These are phyloP conservation scores for Chlorella variabilis DNA, from an alignment of 163 green algal species.

Conservation along the genomic window DNA sequence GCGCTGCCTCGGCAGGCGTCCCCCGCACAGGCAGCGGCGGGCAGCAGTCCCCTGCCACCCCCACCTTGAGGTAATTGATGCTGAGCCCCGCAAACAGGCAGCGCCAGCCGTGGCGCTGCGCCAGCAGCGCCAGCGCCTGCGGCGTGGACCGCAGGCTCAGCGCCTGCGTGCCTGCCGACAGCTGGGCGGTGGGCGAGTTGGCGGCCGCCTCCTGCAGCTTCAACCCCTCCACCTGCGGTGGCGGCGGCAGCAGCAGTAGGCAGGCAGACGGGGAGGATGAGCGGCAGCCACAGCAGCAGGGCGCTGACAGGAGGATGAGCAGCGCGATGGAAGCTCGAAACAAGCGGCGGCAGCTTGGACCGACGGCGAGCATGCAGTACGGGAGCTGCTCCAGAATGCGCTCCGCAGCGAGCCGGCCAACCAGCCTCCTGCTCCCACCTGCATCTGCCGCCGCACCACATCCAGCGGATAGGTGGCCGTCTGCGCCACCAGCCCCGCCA, in stretches of 20 bases:
- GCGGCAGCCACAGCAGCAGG: too few relatives aligned
- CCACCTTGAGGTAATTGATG: conserved; percentile 81
- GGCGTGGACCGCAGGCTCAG: conserved; percentile 31
- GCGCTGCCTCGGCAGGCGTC: too few relatives aligned
- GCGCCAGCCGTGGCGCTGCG: conserved; percentile 52
- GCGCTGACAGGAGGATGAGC: too few relatives aligned
- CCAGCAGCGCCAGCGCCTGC: conserved; percentile 56
- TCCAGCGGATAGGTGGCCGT: conserved; percentile 94
- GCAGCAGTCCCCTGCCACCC: background rate
- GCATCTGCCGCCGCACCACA: conserved; percentile 90
- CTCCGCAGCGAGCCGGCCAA: too few relatives aligned
- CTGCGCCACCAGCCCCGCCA: conserved; percentile 86
- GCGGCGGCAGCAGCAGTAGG: background rate
- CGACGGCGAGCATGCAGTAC: too few relatives aligned
- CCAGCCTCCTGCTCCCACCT: too few relatives aligned
- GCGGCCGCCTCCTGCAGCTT: conserved; percentile 39
- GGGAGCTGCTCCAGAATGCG: too few relatives aligned
- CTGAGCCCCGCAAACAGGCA: conserved; percentile 78
- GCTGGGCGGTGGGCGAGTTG: conserved; percentile 10
- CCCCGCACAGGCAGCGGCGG: too few relatives aligned
- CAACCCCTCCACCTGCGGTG: conserved; percentile 51
- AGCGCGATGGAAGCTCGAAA: too few relatives aligned
- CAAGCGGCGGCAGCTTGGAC: too few relatives aligned
- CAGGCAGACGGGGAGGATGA: background rate
- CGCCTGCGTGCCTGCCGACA: conserved; percentile 5